Evolutionary conservation across 1,139 yeast species (phyloP).

Genomic region (Kodamaea arcana): DNA sequence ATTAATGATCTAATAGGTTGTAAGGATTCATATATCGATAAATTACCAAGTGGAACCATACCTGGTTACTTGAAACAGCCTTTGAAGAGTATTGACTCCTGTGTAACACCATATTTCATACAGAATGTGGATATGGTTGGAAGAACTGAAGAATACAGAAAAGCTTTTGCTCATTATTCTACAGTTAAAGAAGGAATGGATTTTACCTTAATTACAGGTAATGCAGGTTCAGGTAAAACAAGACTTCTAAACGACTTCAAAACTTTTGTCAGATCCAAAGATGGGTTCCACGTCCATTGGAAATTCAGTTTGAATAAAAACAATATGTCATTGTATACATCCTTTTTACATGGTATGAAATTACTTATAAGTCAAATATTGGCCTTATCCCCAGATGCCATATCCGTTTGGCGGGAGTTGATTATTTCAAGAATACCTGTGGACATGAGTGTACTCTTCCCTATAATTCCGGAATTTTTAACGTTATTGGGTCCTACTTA

Average conservation of each 20-base stretch:
- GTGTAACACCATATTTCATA: slow-evolving; percentile 18
- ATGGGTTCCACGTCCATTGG: slow-evolving; percentile 41
- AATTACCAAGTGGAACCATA: slow-evolving; percentile 1
- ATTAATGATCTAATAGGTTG: slow-evolving; percentile 33
- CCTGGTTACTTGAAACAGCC: slow-evolving; percentile 6
- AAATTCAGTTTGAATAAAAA: slow-evolving; percentile 33
- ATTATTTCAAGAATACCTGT: slow-evolving; percentile 38
- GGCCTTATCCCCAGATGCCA: slow-evolving; percentile 32
- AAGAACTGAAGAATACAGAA: slow-evolving; percentile 26
- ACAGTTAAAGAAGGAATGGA: slow-evolving; percentile 20
- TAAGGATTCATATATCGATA: slow-evolving; percentile 17
- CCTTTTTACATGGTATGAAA: slow-evolving; percentile 34
- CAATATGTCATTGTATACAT: slow-evolving; percentile 25
- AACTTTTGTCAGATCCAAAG: slow-evolving; percentile 31
- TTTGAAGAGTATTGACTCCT: slow-evolving; percentile 4
- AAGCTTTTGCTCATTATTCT: slow-evolving; percentile 24
- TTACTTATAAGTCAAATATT: slow-evolving; percentile 41
- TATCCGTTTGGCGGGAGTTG: slow-evolving; percentile 41
- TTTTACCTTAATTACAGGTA: slow-evolving; percentile 38
- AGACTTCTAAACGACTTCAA: slow-evolving; percentile 41
- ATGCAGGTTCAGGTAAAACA: slow-evolving; percentile 49
- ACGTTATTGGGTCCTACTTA: slow-evolving; percentile 44
- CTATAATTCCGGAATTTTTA: slow-evolving; percentile 44
- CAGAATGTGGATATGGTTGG: slow-evolving; percentile 35
- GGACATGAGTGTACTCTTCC: slow-evolving; percentile 42